Evolutionary conservation across 2,329 filamentous ascomycete species (phyloP).

Genomic region (Pseudocercospora vitis): DNA sequence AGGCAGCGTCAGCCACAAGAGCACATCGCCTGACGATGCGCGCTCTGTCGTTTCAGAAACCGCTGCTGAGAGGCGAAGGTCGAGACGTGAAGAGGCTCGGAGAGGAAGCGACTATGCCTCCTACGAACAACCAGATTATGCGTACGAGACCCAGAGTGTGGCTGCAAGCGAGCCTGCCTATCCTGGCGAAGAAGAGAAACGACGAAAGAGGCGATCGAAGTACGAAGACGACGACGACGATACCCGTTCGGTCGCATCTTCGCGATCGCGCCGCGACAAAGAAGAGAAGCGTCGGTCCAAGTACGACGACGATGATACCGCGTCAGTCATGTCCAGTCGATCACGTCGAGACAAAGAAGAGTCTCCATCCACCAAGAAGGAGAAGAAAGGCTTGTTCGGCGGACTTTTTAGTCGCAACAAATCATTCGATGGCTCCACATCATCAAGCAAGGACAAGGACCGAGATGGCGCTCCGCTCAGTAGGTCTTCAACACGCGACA

Average conservation of each 20-base stretch:
- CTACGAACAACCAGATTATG: conserved; percentile 38
- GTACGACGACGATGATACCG: conserved; percentile 45
- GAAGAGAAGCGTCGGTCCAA: conserved; percentile 41
- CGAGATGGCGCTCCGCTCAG: conserved; percentile 25
- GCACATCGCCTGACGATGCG: conserved; percentile 28
- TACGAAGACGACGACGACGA: conserved; percentile 44
- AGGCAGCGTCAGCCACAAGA: conserved; percentile 22
- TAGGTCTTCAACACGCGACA: conserved; percentile 26
- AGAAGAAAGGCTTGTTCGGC: conserved; percentile 48
- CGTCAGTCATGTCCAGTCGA: conserved; percentile 44
- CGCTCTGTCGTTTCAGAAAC: conserved; percentile 34
- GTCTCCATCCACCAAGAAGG: conserved; percentile 37
- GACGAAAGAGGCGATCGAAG: conserved; percentile 44
- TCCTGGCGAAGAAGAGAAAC: conserved; percentile 40
- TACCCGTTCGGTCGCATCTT: conserved; percentile 43
- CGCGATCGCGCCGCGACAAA: conserved; percentile 42
- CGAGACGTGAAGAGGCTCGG: conserved; percentile 31
- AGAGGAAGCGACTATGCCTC: conserved; percentile 34
- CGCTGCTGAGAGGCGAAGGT: conserved; percentile 36
- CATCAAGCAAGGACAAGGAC: conserved; percentile 31
- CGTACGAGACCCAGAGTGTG: conserved; percentile 42
- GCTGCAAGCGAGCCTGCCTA: conserved; percentile 46
- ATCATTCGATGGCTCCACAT: conserved; percentile 41
- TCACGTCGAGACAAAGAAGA: conserved; percentile 43
- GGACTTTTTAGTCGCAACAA: conserved; percentile 48